These are phyloP conservation scores for Ophiostoma piceae DNA, from an alignment of 2,329 filamentous ascomycete genomes.

Conservation along the genomic window DNA sequence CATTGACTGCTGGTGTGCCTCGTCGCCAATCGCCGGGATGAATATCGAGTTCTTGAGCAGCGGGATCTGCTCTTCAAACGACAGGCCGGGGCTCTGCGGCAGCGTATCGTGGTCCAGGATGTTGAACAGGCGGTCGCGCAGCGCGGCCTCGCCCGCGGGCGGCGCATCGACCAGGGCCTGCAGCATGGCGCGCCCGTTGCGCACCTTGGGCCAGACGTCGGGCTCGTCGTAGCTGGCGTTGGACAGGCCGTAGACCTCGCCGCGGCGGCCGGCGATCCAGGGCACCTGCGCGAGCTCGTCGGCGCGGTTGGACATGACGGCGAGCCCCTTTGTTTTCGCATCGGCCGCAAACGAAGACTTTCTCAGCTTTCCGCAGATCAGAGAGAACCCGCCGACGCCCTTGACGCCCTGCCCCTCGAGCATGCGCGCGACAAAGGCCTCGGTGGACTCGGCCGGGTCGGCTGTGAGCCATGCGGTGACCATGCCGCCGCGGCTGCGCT, in stretches of 20 bases:
- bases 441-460: constrained; percentile 43
- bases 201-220: constrained; percentile 57
- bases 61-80: constrained; percentile 50
- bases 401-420: constrained; percentile 50
- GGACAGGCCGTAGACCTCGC: constrained; percentile 54
- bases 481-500: constrained; percentile 57
- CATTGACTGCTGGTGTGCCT: constrained; percentile 35
- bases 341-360: constrained; percentile 29
- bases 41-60: constrained; percentile 57
- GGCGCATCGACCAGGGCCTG: constrained; percentile 40
- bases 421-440: constrained; percentile 48
- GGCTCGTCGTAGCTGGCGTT: constrained; percentile 55
- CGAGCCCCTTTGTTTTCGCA: constrained; percentile 40
- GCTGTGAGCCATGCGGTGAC: constrained; percentile 58
- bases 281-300: constrained; percentile 51
- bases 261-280: constrained; percentile 48
- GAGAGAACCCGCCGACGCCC: constrained; percentile 61
- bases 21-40: constrained; percentile 51
- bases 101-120: constrained; percentile 56
- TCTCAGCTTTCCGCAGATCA: constrained; percentile 58
- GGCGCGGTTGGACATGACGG: constrained; percentile 58
- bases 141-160: constrained; percentile 40
- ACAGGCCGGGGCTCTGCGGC: constrained; percentile 39
- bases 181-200: constrained; percentile 46
- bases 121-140: constrained; percentile 48